These are phyloP conservation scores for Psilocybe mexicana DNA, from an alignment of 1,284 basidiomycete genomes.

Conservation along the genomic window DNA sequence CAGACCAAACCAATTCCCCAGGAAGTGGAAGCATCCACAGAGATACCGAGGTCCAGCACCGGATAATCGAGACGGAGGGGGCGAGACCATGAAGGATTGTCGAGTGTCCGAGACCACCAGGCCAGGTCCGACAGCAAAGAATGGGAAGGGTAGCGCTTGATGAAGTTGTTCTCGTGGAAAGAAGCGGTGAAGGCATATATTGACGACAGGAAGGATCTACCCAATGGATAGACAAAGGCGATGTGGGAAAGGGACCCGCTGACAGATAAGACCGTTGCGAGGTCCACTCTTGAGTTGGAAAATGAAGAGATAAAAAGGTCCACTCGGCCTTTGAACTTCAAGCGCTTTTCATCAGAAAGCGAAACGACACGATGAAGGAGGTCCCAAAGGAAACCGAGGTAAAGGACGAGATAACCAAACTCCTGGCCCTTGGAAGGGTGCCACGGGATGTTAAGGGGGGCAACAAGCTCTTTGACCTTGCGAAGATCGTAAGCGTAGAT, in stretches of 20 bases:
- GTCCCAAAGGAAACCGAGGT: slow-evolving; percentile 39
- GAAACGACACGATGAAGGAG: slow-evolving; percentile 25
- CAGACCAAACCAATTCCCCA: no score
- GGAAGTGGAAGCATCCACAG: slow-evolving; percentile 34
- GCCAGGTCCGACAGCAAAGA: no score
- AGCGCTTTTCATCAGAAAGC: slow-evolving; percentile 26
- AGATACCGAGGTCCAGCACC: slow-evolving; percentile 22
- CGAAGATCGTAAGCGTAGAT: slow-evolving; percentile 13
- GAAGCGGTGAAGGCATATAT: slow-evolving; percentile 20
- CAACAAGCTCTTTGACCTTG: slow-evolving; percentile 13
- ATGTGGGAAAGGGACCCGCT: slow-evolving; percentile 28
- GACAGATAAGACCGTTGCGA: background rate
- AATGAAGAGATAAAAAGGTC: background rate
- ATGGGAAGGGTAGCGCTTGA: slow-evolving; percentile 13
- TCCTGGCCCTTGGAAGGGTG: slow-evolving; percentile 25
- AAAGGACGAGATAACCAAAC: slow-evolving; percentile 28
- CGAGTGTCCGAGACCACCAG: no score
- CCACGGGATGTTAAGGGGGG: slow-evolving; percentile 28
- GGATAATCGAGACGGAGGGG: slow-evolving; percentile 13
- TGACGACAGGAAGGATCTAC: slow-evolving; percentile 18
- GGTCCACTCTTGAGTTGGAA: background rate
- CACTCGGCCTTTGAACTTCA: slow-evolving; percentile 18
- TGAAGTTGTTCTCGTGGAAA: slow-evolving; percentile 11
- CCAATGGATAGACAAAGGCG: slow-evolving; percentile 26
- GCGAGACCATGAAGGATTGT: no score